These are phyloP conservation scores for Talaromyces marneffei DNA, from an alignment of 2,329 filamentous ascomycete species.

Conservation along the genomic window DNA sequence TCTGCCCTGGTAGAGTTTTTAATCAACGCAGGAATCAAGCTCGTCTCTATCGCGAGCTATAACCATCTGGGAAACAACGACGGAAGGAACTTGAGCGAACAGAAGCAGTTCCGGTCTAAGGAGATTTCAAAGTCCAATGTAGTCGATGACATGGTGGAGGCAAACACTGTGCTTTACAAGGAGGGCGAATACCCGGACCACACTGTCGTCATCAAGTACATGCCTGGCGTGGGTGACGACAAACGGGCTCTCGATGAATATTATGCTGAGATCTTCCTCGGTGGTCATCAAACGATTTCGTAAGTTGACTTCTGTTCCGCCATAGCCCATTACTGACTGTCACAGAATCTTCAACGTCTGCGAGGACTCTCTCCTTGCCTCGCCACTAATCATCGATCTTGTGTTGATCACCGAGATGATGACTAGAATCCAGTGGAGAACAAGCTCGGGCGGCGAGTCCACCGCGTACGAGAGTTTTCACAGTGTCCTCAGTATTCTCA, in stretches of 20 bases:
- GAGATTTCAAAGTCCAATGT: slow-evolving; percentile 99
- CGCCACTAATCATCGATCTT: slow-evolving; percentile 93
- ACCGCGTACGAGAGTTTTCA: slow-evolving; percentile 95
- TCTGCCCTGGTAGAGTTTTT: slow-evolving; percentile 97
- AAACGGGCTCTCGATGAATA: slow-evolving; percentile 99
- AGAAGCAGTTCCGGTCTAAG: slow-evolving; percentile 98
- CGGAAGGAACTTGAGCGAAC: slow-evolving; percentile 95
- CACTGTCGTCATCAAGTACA: slow-evolving; percentile 99
- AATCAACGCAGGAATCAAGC: slow-evolving; percentile 97
- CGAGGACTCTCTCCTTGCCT: slow-evolving; percentile 94
- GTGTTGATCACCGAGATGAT: slow-evolving; percentile 93
- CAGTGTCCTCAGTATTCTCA: slow-evolving; percentile 90
- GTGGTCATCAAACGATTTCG: slow-evolving; percentile 98
- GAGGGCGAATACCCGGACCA: slow-evolving; percentile 94
- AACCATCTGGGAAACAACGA: slow-evolving; percentile 99
- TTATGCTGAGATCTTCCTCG: slow-evolving; percentile 98
- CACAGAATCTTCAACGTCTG: slow-evolving; percentile 97
- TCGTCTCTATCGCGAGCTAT: slow-evolving; percentile 97
- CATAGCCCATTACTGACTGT: no score
- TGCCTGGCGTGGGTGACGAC: slow-evolving; percentile 97
- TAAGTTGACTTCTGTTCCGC: no score
- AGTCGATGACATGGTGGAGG: slow-evolving; percentile 98
- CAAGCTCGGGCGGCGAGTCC: slow-evolving; percentile 57
- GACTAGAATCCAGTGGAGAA: slow-evolving; percentile 97
- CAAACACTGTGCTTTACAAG: slow-evolving; percentile 85